Conservation (phyloP, 306 rosid genomes). For the Quercus engelmannii region DNA sequence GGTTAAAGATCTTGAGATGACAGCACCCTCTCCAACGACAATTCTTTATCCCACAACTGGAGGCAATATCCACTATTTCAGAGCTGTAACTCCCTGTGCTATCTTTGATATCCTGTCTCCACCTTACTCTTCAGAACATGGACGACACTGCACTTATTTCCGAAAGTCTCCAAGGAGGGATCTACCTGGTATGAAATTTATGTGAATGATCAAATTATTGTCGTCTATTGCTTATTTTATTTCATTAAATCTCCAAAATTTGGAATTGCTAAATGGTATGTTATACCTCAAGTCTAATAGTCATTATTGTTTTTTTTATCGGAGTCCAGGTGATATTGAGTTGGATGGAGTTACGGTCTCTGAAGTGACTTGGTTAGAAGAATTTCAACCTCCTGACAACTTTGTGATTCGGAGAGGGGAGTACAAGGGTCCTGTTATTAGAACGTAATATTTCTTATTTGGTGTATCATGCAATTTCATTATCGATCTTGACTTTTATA, state of each 20-base stretch:
- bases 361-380: constrained; percentile 81
- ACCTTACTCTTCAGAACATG: constrained; percentile 81
- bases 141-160: constrained; percentile 89
- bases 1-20: constrained; percentile 71
- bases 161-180: constrained; percentile 59
- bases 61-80: constrained; percentile 89
- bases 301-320: neutral
- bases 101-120: constrained; percentile 85
- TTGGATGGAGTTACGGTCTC: constrained; percentile 51
- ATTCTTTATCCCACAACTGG: constrained; percentile 83
- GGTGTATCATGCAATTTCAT: constrained; percentile 27
- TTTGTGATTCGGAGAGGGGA: constrained; percentile 84
- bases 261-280: constrained; percentile 6
- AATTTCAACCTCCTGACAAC: constrained; percentile 80
- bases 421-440: constrained; percentile 91
- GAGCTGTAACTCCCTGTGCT: constrained; percentile 93
- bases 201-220: neutral
- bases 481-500: constrained; percentile 23
- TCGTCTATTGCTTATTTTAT: neutral
- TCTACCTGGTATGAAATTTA: constrained; percentile 57
- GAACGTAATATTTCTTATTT: constrained; percentile 52
- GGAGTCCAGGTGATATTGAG: constrained; percentile 41
- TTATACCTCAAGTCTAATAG: neutral
- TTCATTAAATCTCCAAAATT: neutral
- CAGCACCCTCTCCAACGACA: constrained; percentile 78